A percentile compares a stretch with the other conserved stretches of the same genome.
These are phyloP conservation scores for Letharia lupina DNA, from an alignment of 495 filamentous ascomycete genomes.

Conservation along the genomic window DNA sequence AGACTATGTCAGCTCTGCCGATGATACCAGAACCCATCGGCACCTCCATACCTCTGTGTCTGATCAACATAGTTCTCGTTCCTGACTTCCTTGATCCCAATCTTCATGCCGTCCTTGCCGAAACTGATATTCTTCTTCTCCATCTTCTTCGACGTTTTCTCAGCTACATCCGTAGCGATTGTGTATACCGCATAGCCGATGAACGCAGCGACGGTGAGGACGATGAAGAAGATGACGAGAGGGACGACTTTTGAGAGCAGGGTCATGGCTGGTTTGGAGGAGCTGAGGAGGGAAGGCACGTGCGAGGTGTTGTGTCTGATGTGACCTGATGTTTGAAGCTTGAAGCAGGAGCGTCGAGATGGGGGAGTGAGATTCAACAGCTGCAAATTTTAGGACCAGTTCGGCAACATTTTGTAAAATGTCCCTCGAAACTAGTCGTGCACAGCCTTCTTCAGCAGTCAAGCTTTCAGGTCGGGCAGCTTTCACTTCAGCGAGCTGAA, in stretches of 20 bases:
- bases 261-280: constrained; percentile 5
- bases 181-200: constrained; percentile 69
- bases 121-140: constrained; percentile 73
- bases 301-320: neutral
- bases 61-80: constrained; percentile 73
- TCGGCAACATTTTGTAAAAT: neutral
- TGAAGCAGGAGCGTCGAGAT: neutral
- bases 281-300: constrained; percentile 1
- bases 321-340: neutral
- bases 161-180: constrained; percentile 57
- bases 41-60: constrained; percentile 56
- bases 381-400: neutral
- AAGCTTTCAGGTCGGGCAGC: neutral
- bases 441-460: neutral
- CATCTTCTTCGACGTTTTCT: constrained; percentile 63
- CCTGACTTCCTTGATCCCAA: constrained; percentile 65
- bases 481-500: neutral
- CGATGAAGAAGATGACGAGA: constrained; percentile 60
- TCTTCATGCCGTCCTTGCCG: constrained; percentile 75
- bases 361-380: neutral
- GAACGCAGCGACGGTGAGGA: constrained; percentile 53
- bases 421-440: neutral
- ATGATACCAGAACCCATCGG: neutral
- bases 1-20: constrained; percentile 1
- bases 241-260: constrained; percentile 45